Evolutionary conservation across 2,329 filamentous ascomycete genomes (phyloP).

Genomic region (Talaromyces marneffei): DNA sequence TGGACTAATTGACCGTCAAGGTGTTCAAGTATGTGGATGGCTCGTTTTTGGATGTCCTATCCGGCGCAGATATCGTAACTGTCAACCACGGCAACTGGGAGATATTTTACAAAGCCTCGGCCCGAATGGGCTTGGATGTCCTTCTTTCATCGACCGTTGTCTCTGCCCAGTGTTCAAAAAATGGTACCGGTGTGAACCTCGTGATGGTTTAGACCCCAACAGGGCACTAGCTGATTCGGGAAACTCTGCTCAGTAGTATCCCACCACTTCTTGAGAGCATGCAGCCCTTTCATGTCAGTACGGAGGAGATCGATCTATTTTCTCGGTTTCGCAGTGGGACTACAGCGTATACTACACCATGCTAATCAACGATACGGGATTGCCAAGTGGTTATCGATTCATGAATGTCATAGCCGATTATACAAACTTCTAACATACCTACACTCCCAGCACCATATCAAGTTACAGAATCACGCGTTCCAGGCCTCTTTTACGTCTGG

Average conservation of each 20-base stretch:
- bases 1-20: background rate
- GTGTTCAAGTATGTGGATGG: background rate
- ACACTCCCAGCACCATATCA: background rate
- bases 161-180: background rate
- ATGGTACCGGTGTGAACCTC: background rate
- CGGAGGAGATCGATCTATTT: background rate
- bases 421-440: background rate
- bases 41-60: background rate
- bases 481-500: background rate
- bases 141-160: background rate
- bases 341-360: background rate
- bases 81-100: background rate
- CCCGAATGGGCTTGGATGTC: background rate
- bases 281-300: background rate
- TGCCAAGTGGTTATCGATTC: background rate
- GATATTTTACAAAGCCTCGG: background rate
- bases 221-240: background rate
- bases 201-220: background rate
- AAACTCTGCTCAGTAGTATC: background rate
- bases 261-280: background rate
- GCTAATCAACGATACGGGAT: background rate
- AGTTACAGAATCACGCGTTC: background rate
- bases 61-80: background rate
- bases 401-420: background rate
- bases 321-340: background rate